Evolutionary conservation across 805 yeast genomes (phyloP).

Genomic region (Ascoidea asiatica): DNA sequence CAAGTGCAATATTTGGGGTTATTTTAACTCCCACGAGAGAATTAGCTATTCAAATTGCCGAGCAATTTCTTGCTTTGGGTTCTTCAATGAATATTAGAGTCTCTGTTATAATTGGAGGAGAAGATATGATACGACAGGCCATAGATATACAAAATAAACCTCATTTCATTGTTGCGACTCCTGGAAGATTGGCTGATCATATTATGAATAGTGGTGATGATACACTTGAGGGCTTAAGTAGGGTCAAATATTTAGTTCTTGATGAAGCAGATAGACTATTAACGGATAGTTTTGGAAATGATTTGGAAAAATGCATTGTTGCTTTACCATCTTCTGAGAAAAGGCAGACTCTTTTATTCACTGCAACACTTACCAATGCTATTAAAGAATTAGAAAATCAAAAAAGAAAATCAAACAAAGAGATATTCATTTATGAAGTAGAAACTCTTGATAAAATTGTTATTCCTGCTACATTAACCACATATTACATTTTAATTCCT

Average conservation of each 20-base stretch:
- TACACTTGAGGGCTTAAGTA: constrained; percentile 61
- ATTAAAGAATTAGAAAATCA: constrained; percentile 70
- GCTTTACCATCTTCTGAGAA: constrained; percentile 56
- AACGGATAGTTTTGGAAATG: constrained; percentile 72
- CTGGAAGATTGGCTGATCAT: constrained; percentile 92
- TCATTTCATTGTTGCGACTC: constrained; percentile 93
- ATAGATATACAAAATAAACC: constrained; percentile 71
- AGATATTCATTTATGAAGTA: constrained; percentile 58
- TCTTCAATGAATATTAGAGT: constrained; percentile 75
- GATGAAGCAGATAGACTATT: constrained; percentile 95
- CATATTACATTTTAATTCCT: constrained; percentile 66
- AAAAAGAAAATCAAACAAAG: constrained; percentile 37
- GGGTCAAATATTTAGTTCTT: constrained; percentile 70
- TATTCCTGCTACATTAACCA: constrained; percentile 58
- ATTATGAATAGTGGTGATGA: constrained; percentile 81
- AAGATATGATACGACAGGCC: constrained; percentile 83
- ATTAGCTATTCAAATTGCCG: constrained; percentile 92
- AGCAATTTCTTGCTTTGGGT: constrained; percentile 89
- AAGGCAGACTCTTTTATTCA: constrained; percentile 83
- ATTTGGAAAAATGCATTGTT: constrained; percentile 57
- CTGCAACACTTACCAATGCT: constrained; percentile 92
- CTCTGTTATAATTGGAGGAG: constrained; percentile 89
- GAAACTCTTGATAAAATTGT: constrained; percentile 64
- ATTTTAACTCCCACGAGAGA: constrained; percentile 89
- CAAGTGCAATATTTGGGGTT: constrained; percentile 82